phyloP scores from a whole-genome alignment of 306 rosid species.

The Chamaecrista fasciculata region DNA sequence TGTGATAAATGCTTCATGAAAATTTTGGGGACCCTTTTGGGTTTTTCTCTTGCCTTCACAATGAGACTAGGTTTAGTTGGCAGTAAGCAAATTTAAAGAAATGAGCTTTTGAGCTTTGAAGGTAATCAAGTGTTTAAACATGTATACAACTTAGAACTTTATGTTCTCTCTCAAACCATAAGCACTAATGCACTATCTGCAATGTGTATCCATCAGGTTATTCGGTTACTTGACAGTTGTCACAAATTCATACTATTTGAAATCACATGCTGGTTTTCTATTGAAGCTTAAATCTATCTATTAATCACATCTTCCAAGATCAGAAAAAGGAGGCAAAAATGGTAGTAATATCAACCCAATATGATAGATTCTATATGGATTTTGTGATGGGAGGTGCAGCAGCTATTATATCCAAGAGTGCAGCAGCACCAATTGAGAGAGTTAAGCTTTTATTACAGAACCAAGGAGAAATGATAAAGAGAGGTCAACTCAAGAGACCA shows the following conservation, averaged over 20 bases:
- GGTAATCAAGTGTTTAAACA: not conserved
- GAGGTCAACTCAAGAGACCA: conserved; percentile 78
- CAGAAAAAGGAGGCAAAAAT: conserved; percentile 27
- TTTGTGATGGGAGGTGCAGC: conserved; percentile 84
- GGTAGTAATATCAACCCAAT: conserved; percentile 44
- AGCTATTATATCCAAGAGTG: conserved; percentile 62
- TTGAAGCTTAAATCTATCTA: not conserved
- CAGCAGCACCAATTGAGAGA: conserved; percentile 92
- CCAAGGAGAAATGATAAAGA: conserved; percentile 89
- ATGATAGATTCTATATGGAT: conserved; percentile 74
- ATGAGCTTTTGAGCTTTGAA: not conserved
- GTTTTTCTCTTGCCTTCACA: not conserved
- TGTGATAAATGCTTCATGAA: not conserved
- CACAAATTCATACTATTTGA: not conserved
- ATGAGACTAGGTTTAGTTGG: not conserved
- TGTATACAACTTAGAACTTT: not conserved
- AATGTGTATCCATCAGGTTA: not conserved
- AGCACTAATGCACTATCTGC: not conserved
- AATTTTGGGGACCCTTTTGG: not conserved
- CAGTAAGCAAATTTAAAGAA: not conserved
- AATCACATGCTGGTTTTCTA: not conserved
- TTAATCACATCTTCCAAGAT: conserved; percentile 18
- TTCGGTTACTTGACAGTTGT: not conserved
- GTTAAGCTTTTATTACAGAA: conserved; percentile 92
- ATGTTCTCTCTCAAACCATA: not conserved